Conservation (phyloP, 2,329 filamentous ascomycete species). For the Blastomyces emzantsi region DNA sequence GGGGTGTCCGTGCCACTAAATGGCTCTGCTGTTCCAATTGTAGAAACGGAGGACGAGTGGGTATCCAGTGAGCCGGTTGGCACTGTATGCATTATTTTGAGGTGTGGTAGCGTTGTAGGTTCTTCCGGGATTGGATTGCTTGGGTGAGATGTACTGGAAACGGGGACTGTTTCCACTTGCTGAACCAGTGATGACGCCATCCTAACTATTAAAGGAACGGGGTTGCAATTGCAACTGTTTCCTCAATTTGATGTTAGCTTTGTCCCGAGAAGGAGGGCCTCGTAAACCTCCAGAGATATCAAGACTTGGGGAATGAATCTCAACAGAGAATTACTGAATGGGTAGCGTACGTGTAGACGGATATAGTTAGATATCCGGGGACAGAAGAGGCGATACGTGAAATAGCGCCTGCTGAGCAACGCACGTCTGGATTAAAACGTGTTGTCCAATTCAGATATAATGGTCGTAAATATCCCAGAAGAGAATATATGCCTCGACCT, state of each 20-base stretch:
- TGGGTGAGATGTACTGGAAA: constrained; percentile 38
- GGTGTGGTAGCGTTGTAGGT: constrained; percentile 31
- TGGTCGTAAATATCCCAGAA: not conserved
- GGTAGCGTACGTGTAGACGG: not conserved
- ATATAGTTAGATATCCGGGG: not conserved
- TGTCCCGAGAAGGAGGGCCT: not conserved
- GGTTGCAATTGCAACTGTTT: not conserved
- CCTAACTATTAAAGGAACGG: constrained; percentile 10
- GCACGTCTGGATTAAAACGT: not conserved
- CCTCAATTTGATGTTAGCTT: not conserved
- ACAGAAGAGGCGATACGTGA: not conserved
- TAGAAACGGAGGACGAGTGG: constrained; percentile 24
- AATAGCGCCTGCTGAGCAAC: not conserved
- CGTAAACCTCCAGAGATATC: not conserved
- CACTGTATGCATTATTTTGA: constrained; percentile 28
- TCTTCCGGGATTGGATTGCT: constrained; percentile 42
- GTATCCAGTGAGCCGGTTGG: constrained; percentile 25
- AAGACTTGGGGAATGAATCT: not conserved
- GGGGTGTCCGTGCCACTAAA: constrained; percentile 29
- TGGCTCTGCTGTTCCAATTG: constrained; percentile 24
- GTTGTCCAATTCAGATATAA: not conserved
- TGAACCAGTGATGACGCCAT: constrained; percentile 20
- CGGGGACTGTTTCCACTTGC: constrained; percentile 23
- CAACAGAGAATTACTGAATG: not conserved
- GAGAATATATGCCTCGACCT: not conserved